Conservation (phyloP, 805 yeast genomes). For the Wickerhamomyces xylosicus region DNA sequence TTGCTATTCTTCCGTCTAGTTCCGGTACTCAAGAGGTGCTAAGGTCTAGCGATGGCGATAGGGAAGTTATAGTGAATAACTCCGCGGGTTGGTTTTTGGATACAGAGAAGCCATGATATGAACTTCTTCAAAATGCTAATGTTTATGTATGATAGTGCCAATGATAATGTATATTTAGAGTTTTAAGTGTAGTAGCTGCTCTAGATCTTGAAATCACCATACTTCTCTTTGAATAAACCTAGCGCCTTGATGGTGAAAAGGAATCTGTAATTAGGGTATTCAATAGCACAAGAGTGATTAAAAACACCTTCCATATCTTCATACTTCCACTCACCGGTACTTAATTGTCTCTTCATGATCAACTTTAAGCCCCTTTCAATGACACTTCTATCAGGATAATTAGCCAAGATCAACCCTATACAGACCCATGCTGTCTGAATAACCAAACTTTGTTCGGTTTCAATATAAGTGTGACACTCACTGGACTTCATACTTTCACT, state of each 20-base stretch:
- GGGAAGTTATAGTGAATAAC: no score
- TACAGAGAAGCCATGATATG: no score
- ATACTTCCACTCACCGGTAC: slow-evolving; percentile 76
- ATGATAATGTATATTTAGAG: no score
- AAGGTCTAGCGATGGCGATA: no score
- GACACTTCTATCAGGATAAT: slow-evolving; percentile 60
- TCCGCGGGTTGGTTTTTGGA: no score
- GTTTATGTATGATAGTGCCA: no score
- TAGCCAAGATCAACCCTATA: slow-evolving; percentile 70
- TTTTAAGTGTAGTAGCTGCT: background rate
- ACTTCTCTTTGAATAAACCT: slow-evolving; percentile 46
- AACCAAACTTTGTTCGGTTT: slow-evolving; percentile 48
- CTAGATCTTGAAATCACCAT: slow-evolving; percentile 4
- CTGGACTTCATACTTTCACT: slow-evolving; percentile 89
- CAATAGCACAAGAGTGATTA: slow-evolving; percentile 90
- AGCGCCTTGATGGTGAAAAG: slow-evolving; percentile 88
- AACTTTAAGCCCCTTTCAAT: slow-evolving; percentile 55
- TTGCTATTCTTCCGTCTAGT: no score
- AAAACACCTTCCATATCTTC: slow-evolving; percentile 93
- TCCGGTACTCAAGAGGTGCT: no score
- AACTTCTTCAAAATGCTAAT: no score
- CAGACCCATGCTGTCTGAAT: slow-evolving; percentile 94
- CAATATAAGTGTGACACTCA: slow-evolving; percentile 70
- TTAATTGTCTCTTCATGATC: slow-evolving; percentile 53
- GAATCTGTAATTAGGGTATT: slow-evolving; percentile 88